Evolutionary conservation across 108 stramenopile genomes (phyloP).

Genomic region (Skeletonema tropicum): DNA sequence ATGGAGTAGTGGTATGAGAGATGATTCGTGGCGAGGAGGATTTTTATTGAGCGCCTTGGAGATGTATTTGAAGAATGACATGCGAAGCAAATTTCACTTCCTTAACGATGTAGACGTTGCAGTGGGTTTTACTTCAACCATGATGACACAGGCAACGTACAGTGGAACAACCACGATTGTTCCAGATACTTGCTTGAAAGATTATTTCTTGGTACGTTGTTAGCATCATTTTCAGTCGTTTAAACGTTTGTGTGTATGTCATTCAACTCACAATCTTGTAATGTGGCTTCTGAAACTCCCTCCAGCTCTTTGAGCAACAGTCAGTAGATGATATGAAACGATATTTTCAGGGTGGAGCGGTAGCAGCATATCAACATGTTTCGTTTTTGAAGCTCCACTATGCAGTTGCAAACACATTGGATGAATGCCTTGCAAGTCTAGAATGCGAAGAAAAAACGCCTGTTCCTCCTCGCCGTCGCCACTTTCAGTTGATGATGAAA

Average conservation of each 20-base stretch:
- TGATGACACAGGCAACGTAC: conserved; percentile 74
- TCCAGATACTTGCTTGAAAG: conserved; percentile 71
- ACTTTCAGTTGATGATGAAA: conserved; percentile 35
- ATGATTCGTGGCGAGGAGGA: conserved; percentile 85
- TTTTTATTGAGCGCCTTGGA: conserved; percentile 66
- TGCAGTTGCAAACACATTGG: conserved; percentile 75
- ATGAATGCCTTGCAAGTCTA: conserved; percentile 79
- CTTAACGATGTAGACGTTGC: conserved; percentile 86
- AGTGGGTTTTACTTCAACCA: conserved; percentile 77
- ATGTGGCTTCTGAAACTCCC: neutral
- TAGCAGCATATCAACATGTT: conserved; percentile 85
- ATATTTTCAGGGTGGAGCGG: conserved; percentile 74
- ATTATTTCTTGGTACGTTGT: conserved; percentile 67
- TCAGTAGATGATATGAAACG: conserved; percentile 50
- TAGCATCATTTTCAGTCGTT: neutral
- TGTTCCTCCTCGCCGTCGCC: conserved; percentile 28
- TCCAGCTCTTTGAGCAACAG: conserved; percentile 71
- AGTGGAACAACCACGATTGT: conserved; percentile 86
- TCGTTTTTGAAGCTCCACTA: conserved; percentile 88
- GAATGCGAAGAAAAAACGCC: conserved; percentile 52
- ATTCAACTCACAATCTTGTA: neutral
- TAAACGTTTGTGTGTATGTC: neutral
- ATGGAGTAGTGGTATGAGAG: conserved; percentile 73
- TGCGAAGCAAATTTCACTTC: conserved; percentile 86
- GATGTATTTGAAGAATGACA: conserved; percentile 76